These are phyloP conservation scores for Oenanthe sinensis DNA, from an alignment of 129 eudicot species.

Conservation along the genomic window DNA sequence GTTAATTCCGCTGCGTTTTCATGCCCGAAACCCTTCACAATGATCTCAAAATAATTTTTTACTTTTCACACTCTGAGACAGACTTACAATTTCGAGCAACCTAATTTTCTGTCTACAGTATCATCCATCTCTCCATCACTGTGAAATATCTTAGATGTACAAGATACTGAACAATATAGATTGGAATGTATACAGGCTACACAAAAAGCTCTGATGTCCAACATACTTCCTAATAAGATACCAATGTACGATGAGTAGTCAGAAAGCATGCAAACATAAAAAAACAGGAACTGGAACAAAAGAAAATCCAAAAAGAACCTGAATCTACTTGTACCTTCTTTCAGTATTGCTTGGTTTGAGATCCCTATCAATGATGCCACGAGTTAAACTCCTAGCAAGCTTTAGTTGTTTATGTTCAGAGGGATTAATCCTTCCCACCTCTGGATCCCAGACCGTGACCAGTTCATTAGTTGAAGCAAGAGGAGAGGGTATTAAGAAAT, in stretches of 20 bases:
- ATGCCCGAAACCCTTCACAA: too few species aligned
- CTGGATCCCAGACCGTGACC: slow-evolving; percentile 98
- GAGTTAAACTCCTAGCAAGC: slow-evolving; percentile 88
- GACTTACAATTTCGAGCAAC: too few species aligned
- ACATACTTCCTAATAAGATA: neutral
- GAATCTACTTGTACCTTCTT: slow-evolving; percentile 60
- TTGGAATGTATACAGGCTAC: neutral
- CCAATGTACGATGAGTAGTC: neutral
- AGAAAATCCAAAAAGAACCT: neutral
- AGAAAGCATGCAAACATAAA: neutral
- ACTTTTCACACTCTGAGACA: too few species aligned
- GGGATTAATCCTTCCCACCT: slow-evolving; percentile 91
- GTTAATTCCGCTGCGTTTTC: too few species aligned
- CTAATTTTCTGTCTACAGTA: too few species aligned
- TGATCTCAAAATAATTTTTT: too few species aligned
- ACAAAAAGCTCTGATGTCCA: neutral
- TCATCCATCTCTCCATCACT: too few species aligned
- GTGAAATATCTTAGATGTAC: too few species aligned
- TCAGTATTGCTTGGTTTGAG: slow-evolving; percentile 84
- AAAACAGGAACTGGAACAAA: neutral
- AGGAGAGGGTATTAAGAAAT: slow-evolving; percentile 80
- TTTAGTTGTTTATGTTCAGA: slow-evolving; percentile 96
- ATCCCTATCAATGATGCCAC: slow-evolving; percentile 97
- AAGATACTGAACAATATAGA: neutral
- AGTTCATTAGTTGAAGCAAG: slow-evolving; percentile 84